A percentile compares a stretch with the other conserved stretches of the same genome.
Evolutionary conservation across 345 rosid species (phyloP).

Genomic region (Heritiera littoralis): DNA sequence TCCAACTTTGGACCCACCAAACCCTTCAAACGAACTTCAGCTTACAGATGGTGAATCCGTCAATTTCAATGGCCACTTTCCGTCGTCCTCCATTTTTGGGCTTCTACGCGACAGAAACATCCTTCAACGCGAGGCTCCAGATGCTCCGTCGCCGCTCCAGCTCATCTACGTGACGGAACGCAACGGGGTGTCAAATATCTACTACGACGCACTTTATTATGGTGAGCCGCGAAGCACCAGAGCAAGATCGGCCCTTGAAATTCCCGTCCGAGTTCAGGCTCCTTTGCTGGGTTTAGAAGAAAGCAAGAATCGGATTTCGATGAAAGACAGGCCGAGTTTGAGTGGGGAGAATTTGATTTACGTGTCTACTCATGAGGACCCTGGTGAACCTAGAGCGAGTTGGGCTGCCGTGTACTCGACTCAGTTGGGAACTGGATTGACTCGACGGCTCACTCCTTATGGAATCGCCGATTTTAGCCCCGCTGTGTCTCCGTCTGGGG

Average conservation of each 20-base stretch:
- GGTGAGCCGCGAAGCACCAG: slow-evolving; percentile 12
- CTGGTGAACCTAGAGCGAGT: slow-evolving; percentile 63
- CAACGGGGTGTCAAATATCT: slow-evolving; percentile 58
- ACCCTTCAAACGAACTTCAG: slow-evolving; percentile 41
- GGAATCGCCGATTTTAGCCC: slow-evolving; percentile 82
- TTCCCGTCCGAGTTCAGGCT: slow-evolving; percentile 46
- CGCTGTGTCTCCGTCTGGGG: slow-evolving; percentile 78
- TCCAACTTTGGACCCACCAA: slow-evolving; percentile 37
- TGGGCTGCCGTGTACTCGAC: slow-evolving; percentile 87
- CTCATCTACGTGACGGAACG: slow-evolving; percentile 79
- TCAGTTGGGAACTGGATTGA: slow-evolving; percentile 52
- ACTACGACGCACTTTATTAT: slow-evolving; percentile 53
- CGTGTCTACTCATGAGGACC: slow-evolving; percentile 79
- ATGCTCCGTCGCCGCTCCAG: slow-evolving; percentile 37
- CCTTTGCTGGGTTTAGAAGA: slow-evolving; percentile 40
- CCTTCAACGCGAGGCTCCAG: slow-evolving; percentile 15
- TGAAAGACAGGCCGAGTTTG: slow-evolving; percentile 74
- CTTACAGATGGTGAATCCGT: slow-evolving; percentile 75
- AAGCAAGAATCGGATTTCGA: slow-evolving; percentile 47
- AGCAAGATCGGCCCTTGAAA: slow-evolving; percentile 46
- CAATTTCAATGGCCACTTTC: slow-evolving; percentile 86
- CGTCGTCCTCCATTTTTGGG: slow-evolving; percentile 46
- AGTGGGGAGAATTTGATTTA: slow-evolving; percentile 55
- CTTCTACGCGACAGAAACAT: slow-evolving; percentile 34
- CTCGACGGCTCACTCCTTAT: slow-evolving; percentile 66